Conservation (phyloP, 192 early-diverging fungal species). For the Haplosporangium gracile region DNA sequence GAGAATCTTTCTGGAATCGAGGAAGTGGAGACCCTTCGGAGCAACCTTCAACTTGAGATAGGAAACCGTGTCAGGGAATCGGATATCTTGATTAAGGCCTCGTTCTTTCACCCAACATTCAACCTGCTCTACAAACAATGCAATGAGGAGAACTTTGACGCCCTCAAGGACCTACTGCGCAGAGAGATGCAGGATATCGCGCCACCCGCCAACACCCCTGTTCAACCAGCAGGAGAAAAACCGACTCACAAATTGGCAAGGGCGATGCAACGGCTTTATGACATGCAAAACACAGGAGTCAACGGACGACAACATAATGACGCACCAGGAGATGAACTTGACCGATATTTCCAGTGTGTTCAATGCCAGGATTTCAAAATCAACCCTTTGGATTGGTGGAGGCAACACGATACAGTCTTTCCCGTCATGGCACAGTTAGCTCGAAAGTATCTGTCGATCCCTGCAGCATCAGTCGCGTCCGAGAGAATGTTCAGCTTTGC, state of each 20-base stretch:
- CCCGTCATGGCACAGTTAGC: constrained; percentile 17
- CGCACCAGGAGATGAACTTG: not conserved
- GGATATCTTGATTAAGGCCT: not conserved
- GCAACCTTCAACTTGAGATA: not conserved
- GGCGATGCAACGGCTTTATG: constrained; percentile 3
- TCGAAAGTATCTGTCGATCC: constrained; percentile 28
- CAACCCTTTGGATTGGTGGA: constrained; percentile 27
- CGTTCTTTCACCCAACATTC: constrained; percentile 10
- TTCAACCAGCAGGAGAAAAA: constrained; percentile 8
- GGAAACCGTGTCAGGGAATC: not conserved
- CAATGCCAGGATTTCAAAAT: constrained; percentile 5
- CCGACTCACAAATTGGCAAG: not conserved
- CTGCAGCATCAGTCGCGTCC: constrained; percentile 19
- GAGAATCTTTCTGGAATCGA: not conserved
- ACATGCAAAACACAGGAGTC: not conserved
- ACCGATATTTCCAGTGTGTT: constrained; percentile 2
- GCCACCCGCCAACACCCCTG: not conserved
- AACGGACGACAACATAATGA: not conserved
- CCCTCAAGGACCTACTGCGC: constrained; percentile 7
- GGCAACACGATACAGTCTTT: constrained; percentile 12
- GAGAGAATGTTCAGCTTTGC: constrained; percentile 14
- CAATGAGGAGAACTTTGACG: not conserved
- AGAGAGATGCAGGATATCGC: constrained; percentile 15
- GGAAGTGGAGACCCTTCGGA: not conserved
- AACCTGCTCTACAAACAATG: not conserved